These are phyloP conservation scores for Cymbopogon flexuosus DNA, from an alignment of 202 grass and related monocot species.

Conservation along the genomic window DNA sequence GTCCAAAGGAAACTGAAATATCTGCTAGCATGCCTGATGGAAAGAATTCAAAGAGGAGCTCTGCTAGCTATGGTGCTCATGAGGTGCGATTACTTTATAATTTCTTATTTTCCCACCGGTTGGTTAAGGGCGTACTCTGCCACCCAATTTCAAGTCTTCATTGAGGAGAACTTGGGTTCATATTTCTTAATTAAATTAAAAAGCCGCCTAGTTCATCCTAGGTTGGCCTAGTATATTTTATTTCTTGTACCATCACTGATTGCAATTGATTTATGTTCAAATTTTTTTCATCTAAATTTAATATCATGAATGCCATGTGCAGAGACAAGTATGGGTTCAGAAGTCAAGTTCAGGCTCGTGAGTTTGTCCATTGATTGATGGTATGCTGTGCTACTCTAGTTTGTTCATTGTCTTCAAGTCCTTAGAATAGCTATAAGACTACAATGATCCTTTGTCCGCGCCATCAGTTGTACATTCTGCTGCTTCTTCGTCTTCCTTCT, in stretches of 20 bases:
- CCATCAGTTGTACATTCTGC: background rate
- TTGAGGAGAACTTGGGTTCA: background rate
- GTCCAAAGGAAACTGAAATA: slow-evolving; percentile 64
- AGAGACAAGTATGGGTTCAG: slow-evolving; percentile 99
- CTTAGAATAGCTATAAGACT: background rate
- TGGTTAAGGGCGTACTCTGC: background rate
- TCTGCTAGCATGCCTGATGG: slow-evolving; percentile 55
- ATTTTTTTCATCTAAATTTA: background rate
- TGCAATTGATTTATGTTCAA: background rate
- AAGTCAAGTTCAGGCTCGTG: slow-evolving; percentile 85
- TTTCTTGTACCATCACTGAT: background rate
- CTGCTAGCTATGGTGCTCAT: slow-evolving; percentile 66
- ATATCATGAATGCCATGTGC: slow-evolving; percentile 32
- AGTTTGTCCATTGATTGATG: slow-evolving; percentile 41
- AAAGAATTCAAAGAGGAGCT: slow-evolving; percentile 67
- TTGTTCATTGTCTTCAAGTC: slow-evolving; percentile 9
- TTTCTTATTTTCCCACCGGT: background rate
- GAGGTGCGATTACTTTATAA: slow-evolving; percentile 52
- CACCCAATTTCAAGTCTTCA: background rate
- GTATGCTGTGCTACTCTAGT: slow-evolving; percentile 37
- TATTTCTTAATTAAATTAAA: background rate
- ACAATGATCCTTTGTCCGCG: slow-evolving; percentile 21
- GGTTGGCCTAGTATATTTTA: background rate
- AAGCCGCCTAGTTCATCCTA: background rate
- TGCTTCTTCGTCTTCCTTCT: too few relatives aligned